A percentile compares a stretch with the other conserved stretches of the same genome.
Conservation (phyloP, 2,329 filamentous ascomycete species). For the Cladosporium sp. region DNA sequence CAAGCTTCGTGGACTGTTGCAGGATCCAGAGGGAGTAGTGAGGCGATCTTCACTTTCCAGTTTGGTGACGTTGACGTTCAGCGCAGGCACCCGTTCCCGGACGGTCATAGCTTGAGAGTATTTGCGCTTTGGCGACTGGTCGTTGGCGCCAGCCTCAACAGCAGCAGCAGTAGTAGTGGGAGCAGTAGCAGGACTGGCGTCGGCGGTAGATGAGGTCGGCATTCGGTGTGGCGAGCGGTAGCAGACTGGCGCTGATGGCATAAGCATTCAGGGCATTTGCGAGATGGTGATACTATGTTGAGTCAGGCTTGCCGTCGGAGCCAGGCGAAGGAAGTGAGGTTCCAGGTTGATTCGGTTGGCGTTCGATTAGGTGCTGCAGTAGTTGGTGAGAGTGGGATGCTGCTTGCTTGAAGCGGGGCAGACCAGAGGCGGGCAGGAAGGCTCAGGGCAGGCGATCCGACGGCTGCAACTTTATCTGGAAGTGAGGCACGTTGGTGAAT, state of each 20-base stretch:
- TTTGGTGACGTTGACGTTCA: conserved; percentile 5
- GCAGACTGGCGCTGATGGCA: conserved; percentile 5
- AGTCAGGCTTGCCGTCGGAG: background rate
- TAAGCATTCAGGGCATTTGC: background rate
- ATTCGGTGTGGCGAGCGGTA: background rate
- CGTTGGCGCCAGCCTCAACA: background rate
- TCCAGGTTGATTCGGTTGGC: background rate
- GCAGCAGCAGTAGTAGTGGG: background rate
- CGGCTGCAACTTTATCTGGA: background rate
- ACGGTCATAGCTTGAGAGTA: conserved; percentile 10
- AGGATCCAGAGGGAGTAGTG: conserved; percentile 2
- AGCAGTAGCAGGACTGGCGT: background rate
- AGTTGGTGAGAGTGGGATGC: background rate
- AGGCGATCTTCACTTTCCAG: background rate
- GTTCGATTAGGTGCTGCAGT: background rate
- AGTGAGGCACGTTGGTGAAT: background rate
- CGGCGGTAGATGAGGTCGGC: background rate
- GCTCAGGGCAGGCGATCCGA: background rate
- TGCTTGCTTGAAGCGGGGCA: background rate
- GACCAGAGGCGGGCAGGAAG: background rate
- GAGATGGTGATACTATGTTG: background rate
- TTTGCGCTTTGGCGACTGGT: conserved; percentile 12
- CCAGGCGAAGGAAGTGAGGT: background rate
- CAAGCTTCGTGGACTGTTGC: conserved; percentile 27
- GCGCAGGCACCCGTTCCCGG: conserved; percentile 7